Conservation (phyloP, 257 asterid species). For the Ophiorrhiza pumila region DNA sequence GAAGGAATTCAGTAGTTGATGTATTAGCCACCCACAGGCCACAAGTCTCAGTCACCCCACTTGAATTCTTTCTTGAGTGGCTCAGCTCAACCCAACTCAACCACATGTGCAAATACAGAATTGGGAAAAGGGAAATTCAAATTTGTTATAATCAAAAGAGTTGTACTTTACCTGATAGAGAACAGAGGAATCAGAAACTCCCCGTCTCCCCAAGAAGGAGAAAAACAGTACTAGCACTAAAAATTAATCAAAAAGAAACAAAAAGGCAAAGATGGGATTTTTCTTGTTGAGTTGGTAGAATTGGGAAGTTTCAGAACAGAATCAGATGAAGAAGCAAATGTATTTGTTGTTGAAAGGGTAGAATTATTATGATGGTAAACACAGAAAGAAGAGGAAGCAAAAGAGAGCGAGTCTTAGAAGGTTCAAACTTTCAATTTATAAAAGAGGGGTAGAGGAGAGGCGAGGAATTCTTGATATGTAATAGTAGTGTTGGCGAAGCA, state of each 20-base stretch:
- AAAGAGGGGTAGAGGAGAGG: background rate
- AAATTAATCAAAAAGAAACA: background rate
- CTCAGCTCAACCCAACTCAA: constrained; percentile 17
- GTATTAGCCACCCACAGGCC: background rate
- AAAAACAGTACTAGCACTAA: background rate
- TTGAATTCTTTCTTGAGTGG: constrained; percentile 8
- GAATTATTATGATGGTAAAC: constrained; percentile 12
- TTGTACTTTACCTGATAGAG: constrained; percentile 34
- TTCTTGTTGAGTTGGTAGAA: background rate
- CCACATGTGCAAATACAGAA: background rate
- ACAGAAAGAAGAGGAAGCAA: background rate
- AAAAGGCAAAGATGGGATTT: constrained; percentile 23
- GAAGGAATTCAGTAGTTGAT: constrained; percentile 8
- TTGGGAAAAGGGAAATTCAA: background rate
- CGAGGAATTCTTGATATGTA: constrained; percentile 45
- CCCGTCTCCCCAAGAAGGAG: too few species aligned
- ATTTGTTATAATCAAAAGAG: constrained; percentile 6
- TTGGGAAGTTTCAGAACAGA: constrained; percentile 19
- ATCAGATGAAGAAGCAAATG: constrained; percentile 21
- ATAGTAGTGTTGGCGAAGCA: constrained; percentile 14
- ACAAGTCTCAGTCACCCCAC: constrained; percentile 6
- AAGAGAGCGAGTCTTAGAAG: constrained; percentile 29
- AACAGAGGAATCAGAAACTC: constrained; percentile 4
- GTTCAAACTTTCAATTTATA: constrained; percentile 27
- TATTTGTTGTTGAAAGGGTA: constrained; percentile 14